Evolutionary conservation across 441 rosid genomes (phyloP).

Genomic region (Euphorbia schlechtendalii): DNA sequence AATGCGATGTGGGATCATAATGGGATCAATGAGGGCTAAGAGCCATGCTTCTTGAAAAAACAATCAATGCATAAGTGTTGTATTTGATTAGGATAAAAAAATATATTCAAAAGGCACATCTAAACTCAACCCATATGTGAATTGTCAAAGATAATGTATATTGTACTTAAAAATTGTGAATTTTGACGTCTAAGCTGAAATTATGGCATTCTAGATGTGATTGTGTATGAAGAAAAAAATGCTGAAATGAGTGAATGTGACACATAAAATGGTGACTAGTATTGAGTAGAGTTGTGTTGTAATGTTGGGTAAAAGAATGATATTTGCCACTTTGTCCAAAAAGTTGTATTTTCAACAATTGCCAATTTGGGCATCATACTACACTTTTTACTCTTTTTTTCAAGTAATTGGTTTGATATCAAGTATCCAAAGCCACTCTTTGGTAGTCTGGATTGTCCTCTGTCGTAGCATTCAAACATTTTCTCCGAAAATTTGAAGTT

Average conservation of each 20-base stretch:
- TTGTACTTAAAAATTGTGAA: not conserved
- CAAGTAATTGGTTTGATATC: too few species aligned
- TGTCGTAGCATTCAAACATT: too few species aligned
- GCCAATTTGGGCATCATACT: not conserved
- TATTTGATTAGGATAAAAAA: not conserved
- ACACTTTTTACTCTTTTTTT: too few species aligned
- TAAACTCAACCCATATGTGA: not conserved
- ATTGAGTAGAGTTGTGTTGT: conserved; percentile 11
- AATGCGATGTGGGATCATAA: conserved; percentile 1
- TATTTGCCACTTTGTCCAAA: not conserved
- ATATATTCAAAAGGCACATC: not conserved
- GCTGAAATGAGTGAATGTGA: conserved; percentile 11
- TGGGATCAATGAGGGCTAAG: not conserved
- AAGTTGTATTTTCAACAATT: conserved; percentile 5
- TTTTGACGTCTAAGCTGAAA: conserved; percentile 7
- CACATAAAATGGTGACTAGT: conserved; percentile 11
- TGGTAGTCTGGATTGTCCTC: too few species aligned
- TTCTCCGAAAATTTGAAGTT: too few species aligned
- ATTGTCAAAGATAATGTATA: conserved; percentile 1
- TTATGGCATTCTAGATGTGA: not conserved
- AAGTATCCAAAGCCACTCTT: too few species aligned
- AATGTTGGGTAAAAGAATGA: conserved; percentile 10
- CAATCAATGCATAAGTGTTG: conserved; percentile 7
- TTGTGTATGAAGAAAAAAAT: not conserved
- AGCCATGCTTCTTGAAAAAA: conserved; percentile 15